Evolutionary conservation across 2,329 filamentous ascomycete species (phyloP).

Genomic region (Elsinoe perseae): DNA sequence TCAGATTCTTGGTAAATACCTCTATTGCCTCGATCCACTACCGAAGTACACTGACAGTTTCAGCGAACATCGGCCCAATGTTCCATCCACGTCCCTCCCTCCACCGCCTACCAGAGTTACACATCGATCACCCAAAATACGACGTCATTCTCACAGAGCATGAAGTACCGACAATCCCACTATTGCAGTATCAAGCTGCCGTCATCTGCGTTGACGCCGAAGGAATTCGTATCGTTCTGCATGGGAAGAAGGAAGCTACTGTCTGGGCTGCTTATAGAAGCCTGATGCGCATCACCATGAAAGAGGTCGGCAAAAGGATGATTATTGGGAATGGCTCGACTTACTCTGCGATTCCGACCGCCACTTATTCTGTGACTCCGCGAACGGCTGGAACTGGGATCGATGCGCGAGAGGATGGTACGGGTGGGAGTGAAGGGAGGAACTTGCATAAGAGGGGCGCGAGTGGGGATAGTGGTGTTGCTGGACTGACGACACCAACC

Average conservation of each 20-base stretch:
- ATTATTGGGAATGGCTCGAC: no score
- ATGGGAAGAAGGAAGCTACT: conserved; percentile 8
- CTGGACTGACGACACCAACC: neutral
- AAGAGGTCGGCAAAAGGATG: conserved; percentile 7
- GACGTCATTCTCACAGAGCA: conserved; percentile 12
- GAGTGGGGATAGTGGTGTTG: conserved; percentile 3
- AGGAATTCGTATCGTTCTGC: neutral
- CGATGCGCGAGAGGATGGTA: neutral
- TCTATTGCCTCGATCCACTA: neutral
- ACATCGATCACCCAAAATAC: neutral
- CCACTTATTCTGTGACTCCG: neutral
- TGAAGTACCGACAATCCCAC: neutral
- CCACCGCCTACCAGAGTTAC: neutral
- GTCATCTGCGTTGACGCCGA: neutral
- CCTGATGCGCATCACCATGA: conserved; percentile 8
- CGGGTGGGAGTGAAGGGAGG: neutral
- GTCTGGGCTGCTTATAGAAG: conserved; percentile 10
- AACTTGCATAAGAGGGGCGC: neutral
- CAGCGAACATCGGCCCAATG: neutral
- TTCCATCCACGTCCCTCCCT: neutral
- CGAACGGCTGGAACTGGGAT: neutral
- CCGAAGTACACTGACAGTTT: neutral
- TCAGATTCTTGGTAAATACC: conserved; percentile 7
- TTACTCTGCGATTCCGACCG: no score
- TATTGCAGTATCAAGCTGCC: conserved; percentile 1